phyloP scores from a whole-genome alignment of 2,329 filamentous ascomycete genomes.

The Fusarium acutatum region DNA sequence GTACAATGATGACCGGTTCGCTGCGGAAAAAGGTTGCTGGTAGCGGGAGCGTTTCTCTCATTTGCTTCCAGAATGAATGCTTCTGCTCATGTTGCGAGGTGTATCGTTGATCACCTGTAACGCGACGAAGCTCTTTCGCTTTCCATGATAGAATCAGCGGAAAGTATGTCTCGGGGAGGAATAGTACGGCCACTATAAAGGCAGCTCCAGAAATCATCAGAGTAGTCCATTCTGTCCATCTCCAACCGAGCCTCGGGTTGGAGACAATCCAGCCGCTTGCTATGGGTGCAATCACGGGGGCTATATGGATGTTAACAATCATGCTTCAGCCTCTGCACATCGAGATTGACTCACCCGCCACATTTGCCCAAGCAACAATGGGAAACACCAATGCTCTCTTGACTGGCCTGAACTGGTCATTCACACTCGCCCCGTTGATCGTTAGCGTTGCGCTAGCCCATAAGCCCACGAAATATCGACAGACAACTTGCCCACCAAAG shows the following conservation, averaged over 20 bases:
- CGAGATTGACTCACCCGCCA: neutral
- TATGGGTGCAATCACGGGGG: neutral
- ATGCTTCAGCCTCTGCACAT: too few species aligned
- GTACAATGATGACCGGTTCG: slow-evolving; percentile 50
- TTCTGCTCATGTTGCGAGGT: slow-evolving; percentile 70
- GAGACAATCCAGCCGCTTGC: neutral
- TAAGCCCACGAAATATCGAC: neutral
- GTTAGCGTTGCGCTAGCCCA: neutral
- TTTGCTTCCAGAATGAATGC: slow-evolving; percentile 58
- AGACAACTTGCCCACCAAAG: neutral
- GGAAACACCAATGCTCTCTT: neutral
- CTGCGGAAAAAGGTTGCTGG: slow-evolving; percentile 50
- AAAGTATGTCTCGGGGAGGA: slow-evolving; percentile 73
- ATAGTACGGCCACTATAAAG: slow-evolving; percentile 61
- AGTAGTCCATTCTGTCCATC: slow-evolving; percentile 70
- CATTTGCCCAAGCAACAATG: neutral
- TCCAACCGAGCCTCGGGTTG: slow-evolving; percentile 50
- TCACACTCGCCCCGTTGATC: neutral
- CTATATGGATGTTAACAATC: neutral
- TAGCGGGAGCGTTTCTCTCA: slow-evolving; percentile 53
- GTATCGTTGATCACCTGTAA: slow-evolving; percentile 68
- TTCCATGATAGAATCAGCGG: slow-evolving; percentile 65
- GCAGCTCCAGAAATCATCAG: slow-evolving; percentile 68
- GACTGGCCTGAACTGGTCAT: neutral
- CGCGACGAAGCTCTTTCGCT: slow-evolving; percentile 64